These are phyloP conservation scores for Daldinia concentrica DNA, from an alignment of 495 filamentous ascomycete species.

Conservation along the genomic window DNA sequence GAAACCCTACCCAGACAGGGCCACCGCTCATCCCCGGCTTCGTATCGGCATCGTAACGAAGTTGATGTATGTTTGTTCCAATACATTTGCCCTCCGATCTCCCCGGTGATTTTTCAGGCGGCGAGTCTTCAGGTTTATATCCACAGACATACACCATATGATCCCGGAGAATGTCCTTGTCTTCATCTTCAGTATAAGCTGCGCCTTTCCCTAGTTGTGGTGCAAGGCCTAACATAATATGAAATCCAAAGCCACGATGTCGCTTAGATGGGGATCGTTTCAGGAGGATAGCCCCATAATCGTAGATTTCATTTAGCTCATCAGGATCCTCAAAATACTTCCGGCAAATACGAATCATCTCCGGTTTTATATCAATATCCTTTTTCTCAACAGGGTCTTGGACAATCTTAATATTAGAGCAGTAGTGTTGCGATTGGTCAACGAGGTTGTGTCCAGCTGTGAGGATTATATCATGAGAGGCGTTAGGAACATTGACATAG, in stretches of 20 bases:
- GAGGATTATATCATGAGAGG: constrained; percentile 35
- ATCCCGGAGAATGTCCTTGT: constrained; percentile 12
- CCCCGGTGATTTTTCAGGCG: not conserved
- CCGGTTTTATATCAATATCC: constrained; percentile 19
- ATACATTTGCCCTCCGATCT: constrained; percentile 24
- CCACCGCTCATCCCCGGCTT: constrained; percentile 36
- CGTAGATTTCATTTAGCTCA: constrained; percentile 25
- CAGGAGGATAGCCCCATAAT: constrained; percentile 35
- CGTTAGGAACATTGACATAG: constrained; percentile 48
- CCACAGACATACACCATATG: constrained; percentile 22
- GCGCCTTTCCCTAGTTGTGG: not conserved
- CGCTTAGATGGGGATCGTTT: constrained; percentile 3
- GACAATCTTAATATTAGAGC: constrained; percentile 28
- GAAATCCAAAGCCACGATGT: constrained; percentile 30
- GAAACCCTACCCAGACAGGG: constrained; percentile 38
- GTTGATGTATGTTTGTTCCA: not conserved
- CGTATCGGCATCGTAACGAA: constrained; percentile 29
- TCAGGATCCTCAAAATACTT: constrained; percentile 27
- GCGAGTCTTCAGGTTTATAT: constrained; percentile 13
- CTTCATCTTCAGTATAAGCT: not conserved
- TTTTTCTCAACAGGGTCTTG: not conserved
- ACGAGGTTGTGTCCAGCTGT: constrained; percentile 41
- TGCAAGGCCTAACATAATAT: constrained; percentile 24
- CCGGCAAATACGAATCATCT: constrained; percentile 24
- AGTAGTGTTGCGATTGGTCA: constrained; percentile 13